Evolutionary conservation across 805 yeast species (phyloP).

Genomic region (Starmerella kuoi): DNA sequence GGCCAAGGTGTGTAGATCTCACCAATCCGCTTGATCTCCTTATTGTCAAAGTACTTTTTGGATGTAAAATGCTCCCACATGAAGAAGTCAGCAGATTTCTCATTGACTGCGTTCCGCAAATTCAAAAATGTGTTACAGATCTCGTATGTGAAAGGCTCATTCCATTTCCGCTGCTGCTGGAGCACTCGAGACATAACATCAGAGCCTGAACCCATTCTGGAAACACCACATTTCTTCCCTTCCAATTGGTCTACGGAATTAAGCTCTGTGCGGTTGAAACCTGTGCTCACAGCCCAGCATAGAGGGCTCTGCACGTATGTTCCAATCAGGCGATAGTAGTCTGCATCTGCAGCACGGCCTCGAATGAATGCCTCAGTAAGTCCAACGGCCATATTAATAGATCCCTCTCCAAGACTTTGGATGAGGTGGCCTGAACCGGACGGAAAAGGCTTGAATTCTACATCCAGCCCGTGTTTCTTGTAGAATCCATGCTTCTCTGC

Average conservation of each 20-base stretch:
- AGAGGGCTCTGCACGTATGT: slow-evolving; percentile 79
- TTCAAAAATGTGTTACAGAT: slow-evolving; percentile 57
- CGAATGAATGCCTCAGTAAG: slow-evolving; percentile 84
- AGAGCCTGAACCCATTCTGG: slow-evolving; percentile 83
- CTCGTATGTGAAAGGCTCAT: slow-evolving; percentile 35
- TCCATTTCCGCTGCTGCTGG: slow-evolving; percentile 48
- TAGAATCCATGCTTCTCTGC: slow-evolving; percentile 53
- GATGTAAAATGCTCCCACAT: slow-evolving; percentile 95
- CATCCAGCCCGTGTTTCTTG: slow-evolving; percentile 37
- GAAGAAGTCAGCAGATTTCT: slow-evolving; percentile 56
- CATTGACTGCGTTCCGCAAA: slow-evolving; percentile 68
- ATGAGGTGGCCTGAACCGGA: slow-evolving; percentile 86
- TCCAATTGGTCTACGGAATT: slow-evolving; percentile 40
- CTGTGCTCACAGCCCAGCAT: slow-evolving; percentile 84
- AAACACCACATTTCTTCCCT: slow-evolving; percentile 60
- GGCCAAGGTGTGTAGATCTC: slow-evolving; percentile 95
- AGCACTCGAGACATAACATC: slow-evolving; percentile 83
- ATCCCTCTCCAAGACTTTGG: slow-evolving; percentile 49
- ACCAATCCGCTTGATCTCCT: slow-evolving; percentile 72
- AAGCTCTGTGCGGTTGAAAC: slow-evolving; percentile 46
- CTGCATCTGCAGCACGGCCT: slow-evolving; percentile 62
- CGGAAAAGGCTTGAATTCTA: slow-evolving; percentile 55
- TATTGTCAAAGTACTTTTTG: slow-evolving; percentile 66
- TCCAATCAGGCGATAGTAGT: slow-evolving; percentile 53
- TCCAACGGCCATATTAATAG: slow-evolving; percentile 69